Evolutionary conservation across 371 early-diverging fungal genomes (phyloP).

Genomic region (Zancudomyces culisetae): DNA sequence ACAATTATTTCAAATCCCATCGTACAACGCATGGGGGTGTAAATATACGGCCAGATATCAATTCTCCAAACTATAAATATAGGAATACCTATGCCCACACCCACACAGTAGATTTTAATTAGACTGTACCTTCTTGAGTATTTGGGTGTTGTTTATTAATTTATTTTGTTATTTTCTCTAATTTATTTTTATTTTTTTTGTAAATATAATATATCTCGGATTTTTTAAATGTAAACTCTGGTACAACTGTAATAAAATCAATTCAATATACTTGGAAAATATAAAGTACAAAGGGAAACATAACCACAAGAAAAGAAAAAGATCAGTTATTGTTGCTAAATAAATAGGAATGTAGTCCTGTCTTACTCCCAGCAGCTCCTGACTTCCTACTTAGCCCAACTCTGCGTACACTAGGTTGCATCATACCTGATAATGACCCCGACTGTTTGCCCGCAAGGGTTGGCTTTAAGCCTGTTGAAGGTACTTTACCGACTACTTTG

Average conservation of each 20-base stretch:
- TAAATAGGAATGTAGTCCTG: neutral
- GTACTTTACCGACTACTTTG: no score
- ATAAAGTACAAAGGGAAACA: neutral
- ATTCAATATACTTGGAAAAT: neutral
- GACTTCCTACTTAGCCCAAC: constrained; percentile 1
- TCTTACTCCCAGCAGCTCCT: neutral
- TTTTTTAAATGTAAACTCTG: neutral
- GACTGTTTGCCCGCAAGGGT: neutral
- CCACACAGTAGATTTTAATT: no score
- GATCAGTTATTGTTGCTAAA: neutral
- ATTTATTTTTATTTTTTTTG: neutral
- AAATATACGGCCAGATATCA: no score
- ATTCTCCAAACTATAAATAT: no score
- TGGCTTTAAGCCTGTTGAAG: neutral
- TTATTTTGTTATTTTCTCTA: neutral
- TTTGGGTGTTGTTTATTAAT: neutral
- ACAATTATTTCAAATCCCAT: no score
- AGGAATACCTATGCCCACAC: no score
- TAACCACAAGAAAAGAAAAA: neutral
- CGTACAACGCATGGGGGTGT: no score
- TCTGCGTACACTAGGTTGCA: neutral
- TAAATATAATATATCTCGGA: no score
- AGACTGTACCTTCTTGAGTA: no score
- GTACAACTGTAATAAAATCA: neutral
- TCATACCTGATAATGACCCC: no score